phyloP scores from a whole-genome alignment of 2,329 filamentous ascomycete species.

The Penicillium capsulatum region DNA sequence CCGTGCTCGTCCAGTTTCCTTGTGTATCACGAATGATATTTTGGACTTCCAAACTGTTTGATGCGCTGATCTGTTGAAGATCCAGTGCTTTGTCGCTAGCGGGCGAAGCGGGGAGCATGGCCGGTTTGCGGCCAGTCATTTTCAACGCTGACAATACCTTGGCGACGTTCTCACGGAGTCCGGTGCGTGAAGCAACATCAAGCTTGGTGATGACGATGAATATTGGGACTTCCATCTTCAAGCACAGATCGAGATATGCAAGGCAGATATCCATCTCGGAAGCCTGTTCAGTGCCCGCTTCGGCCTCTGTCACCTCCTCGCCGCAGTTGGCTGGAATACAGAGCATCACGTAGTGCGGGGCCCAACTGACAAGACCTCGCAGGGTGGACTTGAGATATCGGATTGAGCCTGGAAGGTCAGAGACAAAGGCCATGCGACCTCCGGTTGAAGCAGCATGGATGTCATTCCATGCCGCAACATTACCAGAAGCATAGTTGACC shows the following conservation, averaged over 20 bases:
- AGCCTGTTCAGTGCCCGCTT: slow-evolving; percentile 24
- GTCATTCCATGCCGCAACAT: slow-evolving; percentile 90
- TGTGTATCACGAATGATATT: slow-evolving; percentile 47
- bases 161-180: slow-evolving; percentile 65
- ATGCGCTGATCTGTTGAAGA: slow-evolving; percentile 53
- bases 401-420: slow-evolving; percentile 87
- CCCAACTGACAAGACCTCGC: slow-evolving; percentile 89
- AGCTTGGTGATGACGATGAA: slow-evolving; percentile 85
- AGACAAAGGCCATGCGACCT: slow-evolving; percentile 73
- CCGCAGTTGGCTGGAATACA: slow-evolving; percentile 76
- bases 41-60: slow-evolving; percentile 57
- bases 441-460: slow-evolving; percentile 78
- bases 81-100: slow-evolving; percentile 50
- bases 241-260: slow-evolving; percentile 77
- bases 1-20: slow-evolving; percentile 46
- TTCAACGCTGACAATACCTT: slow-evolving; percentile 76
- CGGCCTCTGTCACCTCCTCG: slow-evolving; percentile 42
- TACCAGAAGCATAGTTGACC: slow-evolving; percentile 78
- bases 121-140: slow-evolving; percentile 66
- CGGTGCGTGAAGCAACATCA: slow-evolving; percentile 72
- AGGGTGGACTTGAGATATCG: slow-evolving; percentile 85
- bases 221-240: slow-evolving; percentile 73
- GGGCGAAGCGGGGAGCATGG: slow-evolving; percentile 54
- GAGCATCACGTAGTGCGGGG: slow-evolving; percentile 86
- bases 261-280: slow-evolving; percentile 67